Base-by-base conservation (phyloP, 148 eudicot genomes). In the Silene latifolia region DNA sequence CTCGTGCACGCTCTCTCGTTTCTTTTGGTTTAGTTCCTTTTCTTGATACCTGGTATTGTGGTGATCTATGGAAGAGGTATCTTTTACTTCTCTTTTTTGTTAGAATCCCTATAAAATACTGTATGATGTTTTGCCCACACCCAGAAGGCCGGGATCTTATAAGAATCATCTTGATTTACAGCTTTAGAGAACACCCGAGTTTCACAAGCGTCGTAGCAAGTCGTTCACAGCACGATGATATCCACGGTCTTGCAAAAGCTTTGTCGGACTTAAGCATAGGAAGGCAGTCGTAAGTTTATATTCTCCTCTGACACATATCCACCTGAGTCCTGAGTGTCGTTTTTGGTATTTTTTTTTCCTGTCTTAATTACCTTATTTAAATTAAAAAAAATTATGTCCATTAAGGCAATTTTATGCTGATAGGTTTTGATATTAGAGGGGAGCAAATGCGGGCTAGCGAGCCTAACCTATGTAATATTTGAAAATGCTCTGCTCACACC, bases 11-110 rank as follows among this genome's bases (percentile, higher is more conserved):
- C 65, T 78, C 86, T 11, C 87, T 95, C 7, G 20, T 78, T 63
- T 77, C 87, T 32, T 77, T 87, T 59, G 94, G 99, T 76, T 84
- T 95, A 76, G 76, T 71, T 29, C 72, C 80, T 71, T 95, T 95
- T 78, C 42, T 88, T 17, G 87, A 88, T 56, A 74, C 82, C 11
- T 95, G 99, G 98, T 95, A 95, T 77, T 74, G 82, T 60, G 89
- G 88, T 76, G 90, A 85, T 74, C 78, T 95, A 64, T 95, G 99
- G 99, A 76, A 72, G 25, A 95, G 99, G 99, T 95, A 86, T 74
- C 1, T 76, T 20, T 19, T 13, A n/a, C 62, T 65, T 51, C 39
- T 66, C 59, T 21, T 21, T 48, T 75, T 12, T 51, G 17, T 78
- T 71, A 60, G 32, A 15, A 12, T 44, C 20, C 58, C 25, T 27